These are phyloP conservation scores for Arabidopsis lyrata DNA, from an alignment of 441 rosid species.

Conservation along the genomic window DNA sequence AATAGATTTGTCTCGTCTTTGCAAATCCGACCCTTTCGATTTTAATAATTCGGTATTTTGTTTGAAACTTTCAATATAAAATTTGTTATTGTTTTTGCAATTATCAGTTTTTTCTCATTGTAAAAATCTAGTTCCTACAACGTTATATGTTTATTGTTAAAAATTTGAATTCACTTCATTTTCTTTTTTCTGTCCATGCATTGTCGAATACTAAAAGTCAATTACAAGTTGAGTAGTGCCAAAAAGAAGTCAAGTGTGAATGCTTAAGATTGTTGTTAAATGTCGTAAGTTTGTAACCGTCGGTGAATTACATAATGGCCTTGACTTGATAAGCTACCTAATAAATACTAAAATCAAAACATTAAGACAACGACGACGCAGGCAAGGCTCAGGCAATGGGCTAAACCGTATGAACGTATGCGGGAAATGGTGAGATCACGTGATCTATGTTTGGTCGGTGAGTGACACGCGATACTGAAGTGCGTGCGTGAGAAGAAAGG, in stretches of 20 bases:
- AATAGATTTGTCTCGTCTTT: too few species aligned
- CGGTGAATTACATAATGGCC: slow-evolving; percentile 1
- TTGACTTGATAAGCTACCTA: neutral
- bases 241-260: neutral
- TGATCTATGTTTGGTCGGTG: slow-evolving; percentile 23
- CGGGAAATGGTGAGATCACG: slow-evolving; percentile 29
- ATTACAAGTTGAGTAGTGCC: neutral
- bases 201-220: slow-evolving; percentile 5
- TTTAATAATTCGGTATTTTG: too few species aligned
- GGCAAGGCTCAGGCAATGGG: slow-evolving; percentile 14
- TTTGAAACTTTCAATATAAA: too few species aligned
- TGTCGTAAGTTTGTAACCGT: slow-evolving; percentile 1
- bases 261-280: neutral
- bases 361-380: slow-evolving; percentile 6
- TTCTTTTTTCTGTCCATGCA: neutral
- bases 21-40: too few species aligned
- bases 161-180: too few species aligned
- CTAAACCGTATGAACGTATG: neutral
- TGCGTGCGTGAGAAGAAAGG: slow-evolving; percentile 17
- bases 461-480: neutral
- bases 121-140: too few species aligned
- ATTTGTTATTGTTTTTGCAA: too few species aligned
- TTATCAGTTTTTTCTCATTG: too few species aligned
- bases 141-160: too few species aligned
- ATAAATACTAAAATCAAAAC: neutral